These are phyloP conservation scores for Fusarium sp. DNA, from an alignment of 2,329 filamentous ascomycete genomes.

Conservation along the genomic window DNA sequence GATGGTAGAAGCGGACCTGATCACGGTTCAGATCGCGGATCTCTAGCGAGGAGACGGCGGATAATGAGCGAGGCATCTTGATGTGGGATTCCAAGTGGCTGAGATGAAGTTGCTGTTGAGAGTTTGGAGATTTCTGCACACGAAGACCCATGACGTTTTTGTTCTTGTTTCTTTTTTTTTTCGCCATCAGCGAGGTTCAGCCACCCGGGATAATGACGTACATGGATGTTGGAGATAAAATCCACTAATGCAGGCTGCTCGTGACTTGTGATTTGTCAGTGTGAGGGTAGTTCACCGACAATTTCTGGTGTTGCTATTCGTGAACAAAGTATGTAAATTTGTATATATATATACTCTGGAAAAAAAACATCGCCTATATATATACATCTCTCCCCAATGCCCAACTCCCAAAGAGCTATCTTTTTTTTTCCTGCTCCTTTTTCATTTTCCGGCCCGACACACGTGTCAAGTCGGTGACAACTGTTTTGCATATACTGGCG, in stretches of 20 bases:
- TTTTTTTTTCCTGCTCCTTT: slow-evolving; percentile 10
- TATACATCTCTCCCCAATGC: background rate
- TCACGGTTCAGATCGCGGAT: slow-evolving; percentile 37
- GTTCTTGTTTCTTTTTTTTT: slow-evolving; percentile 1
- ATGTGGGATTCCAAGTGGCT: slow-evolving; percentile 24
- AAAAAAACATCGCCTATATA: slow-evolving; percentile 11
- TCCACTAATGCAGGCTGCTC: slow-evolving; percentile 19
- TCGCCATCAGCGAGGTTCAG: background rate
- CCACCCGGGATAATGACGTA: slow-evolving; percentile 18
- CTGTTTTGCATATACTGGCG: slow-evolving; percentile 28
- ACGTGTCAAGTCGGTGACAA: slow-evolving; percentile 33
- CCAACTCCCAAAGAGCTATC: background rate
- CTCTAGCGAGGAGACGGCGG: slow-evolving; percentile 35
- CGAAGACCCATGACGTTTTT: slow-evolving; percentile 34
- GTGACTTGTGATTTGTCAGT: background rate
- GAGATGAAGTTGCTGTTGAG: slow-evolving; percentile 17
- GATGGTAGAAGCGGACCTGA: slow-evolving; percentile 42
- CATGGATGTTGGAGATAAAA: slow-evolving; percentile 3
- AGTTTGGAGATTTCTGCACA: background rate
- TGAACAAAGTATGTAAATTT: background rate
- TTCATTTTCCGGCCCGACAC: slow-evolving; percentile 2
- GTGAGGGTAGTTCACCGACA: background rate
- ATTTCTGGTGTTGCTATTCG: background rate
- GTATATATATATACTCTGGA: slow-evolving; percentile 1
- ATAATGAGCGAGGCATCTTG: slow-evolving; percentile 38